phyloP scores from a whole-genome alignment of 352 stramenopile genomes.

The Blastocystis sp. region DNA sequence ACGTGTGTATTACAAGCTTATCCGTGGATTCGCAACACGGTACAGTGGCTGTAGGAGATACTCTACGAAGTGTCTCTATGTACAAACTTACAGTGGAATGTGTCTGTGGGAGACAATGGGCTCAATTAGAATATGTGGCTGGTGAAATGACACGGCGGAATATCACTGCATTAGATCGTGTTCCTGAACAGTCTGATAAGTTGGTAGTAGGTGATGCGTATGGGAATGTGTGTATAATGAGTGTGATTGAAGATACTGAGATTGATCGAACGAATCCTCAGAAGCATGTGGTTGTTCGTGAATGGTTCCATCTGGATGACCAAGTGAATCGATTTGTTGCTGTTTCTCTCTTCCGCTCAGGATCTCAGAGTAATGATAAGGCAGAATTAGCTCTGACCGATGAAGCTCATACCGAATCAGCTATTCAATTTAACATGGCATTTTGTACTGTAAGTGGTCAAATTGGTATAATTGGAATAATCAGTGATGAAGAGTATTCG shows the following conservation, averaged over 20 bases:
- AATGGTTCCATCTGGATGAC: conserved; percentile 47
- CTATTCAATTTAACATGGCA: neutral
- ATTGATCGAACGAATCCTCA: conserved; percentile 31
- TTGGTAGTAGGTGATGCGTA: conserved; percentile 42
- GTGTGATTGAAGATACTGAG: neutral
- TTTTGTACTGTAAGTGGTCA: conserved; percentile 49
- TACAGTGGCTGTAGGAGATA: conserved; percentile 9
- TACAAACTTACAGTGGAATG: neutral
- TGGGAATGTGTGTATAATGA: conserved; percentile 17
- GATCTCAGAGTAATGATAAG: neutral
- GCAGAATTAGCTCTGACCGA: neutral
- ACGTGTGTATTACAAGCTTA: neutral
- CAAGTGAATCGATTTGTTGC: conserved; percentile 29
- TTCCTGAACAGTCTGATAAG: neutral
- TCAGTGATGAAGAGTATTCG: conserved; percentile 2
- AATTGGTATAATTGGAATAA: neutral
- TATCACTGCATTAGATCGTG: neutral
- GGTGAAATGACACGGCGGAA: neutral
- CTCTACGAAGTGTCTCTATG: neutral
- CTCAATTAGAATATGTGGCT: neutral
- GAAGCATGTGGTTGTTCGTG: neutral
- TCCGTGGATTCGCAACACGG: neutral
- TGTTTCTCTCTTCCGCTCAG: neutral
- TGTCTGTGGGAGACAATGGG: neutral
- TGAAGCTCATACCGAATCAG: neutral